Conservation (phyloP, 2,329 filamentous ascomycete species). For the Hypoxylon sp. region DNA sequence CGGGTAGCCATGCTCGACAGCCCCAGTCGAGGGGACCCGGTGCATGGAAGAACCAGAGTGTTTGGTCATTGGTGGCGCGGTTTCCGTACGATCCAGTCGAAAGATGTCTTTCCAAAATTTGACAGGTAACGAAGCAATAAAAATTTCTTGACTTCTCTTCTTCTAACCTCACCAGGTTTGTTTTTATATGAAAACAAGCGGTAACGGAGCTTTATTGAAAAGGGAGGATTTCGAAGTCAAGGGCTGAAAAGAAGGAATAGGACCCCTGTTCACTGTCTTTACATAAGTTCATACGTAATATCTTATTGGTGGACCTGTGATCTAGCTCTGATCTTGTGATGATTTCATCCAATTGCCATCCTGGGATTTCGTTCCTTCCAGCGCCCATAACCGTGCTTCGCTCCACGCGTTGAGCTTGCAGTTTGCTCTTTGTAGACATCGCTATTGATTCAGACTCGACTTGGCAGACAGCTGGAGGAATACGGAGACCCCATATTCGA, state of each 20-base stretch:
- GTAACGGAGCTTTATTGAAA: conserved; percentile 20
- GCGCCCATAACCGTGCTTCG: background rate
- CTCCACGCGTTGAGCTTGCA: background rate
- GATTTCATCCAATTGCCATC: conserved; percentile 23
- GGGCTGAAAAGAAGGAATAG: conserved; percentile 28
- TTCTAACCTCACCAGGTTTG: conserved; percentile 7
- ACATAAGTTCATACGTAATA: conserved; percentile 28
- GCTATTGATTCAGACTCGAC: background rate
- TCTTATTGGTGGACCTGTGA: conserved; percentile 36
- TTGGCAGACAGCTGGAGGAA: background rate
- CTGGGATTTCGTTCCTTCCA: background rate
- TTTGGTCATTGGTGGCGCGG: conserved; percentile 43
- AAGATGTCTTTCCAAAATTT: conserved; percentile 5
- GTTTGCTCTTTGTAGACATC: background rate
- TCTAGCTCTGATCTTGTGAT: conserved; percentile 38
- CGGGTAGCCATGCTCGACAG: conserved; percentile 70
- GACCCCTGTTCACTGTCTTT: conserved; percentile 28
- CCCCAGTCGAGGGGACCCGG: conserved; percentile 54
- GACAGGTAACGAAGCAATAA: conserved; percentile 2
- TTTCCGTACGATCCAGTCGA: conserved; percentile 18
- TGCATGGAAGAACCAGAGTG: conserved; percentile 47
- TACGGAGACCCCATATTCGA: background rate
- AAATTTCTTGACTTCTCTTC: conserved; percentile 10
- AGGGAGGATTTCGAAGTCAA: conserved; percentile 17
- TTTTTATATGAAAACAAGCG: conserved; percentile 15